Base-by-base conservation (phyloP, 164 flowering plant species). In the Vitis vinifera region DNA sequence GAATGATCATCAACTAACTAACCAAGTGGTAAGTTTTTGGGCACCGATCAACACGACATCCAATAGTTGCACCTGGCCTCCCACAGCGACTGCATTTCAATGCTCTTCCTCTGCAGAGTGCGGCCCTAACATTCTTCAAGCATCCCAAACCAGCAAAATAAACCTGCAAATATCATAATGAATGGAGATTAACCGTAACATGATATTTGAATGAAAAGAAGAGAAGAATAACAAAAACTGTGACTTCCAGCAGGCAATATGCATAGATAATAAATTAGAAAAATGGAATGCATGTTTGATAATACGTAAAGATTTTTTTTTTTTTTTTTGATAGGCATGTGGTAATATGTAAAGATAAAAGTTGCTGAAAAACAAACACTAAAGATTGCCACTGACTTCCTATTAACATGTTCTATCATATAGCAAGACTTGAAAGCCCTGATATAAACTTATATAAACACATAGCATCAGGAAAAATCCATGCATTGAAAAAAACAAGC, bases 11-110 rank as follows among this genome's bases (percentile, higher is more conserved):
- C 50, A 44, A 81, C 51, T 11, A 44, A 83, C 90, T 44, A 63
- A 90, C 99, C 94, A 95, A 69, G 86, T 95, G 99, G 75, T 95
- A 95, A 63, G 98, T 91, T 85, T 82, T 93, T 6, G 98, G 97
- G 78, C 99, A 95, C 47, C 99, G 85, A 80, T 95, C 99, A 71
- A 93, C 98, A 62, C 98, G 99, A 59, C 99, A 95, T 31, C 99
- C 99, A 78, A 90, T 88, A 59, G 99, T 95, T 77, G 99, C 99
- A 55, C 99, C 97, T 48, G 90, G 90, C 82, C 97, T 88, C 78
- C 93, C 96, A 82, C 99, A 95, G 65, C 93, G 93, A 56, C 83
- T 91, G 85, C 99, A 95, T 76, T 95, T 95, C 77, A 95, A 72
- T 52, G 90, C 86, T 71, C 91, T 89, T 79, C 99, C 99, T 74